These are phyloP conservation scores for Cytospora piceae DNA, from an alignment of 2,329 filamentous ascomycete genomes.

Conservation along the genomic window DNA sequence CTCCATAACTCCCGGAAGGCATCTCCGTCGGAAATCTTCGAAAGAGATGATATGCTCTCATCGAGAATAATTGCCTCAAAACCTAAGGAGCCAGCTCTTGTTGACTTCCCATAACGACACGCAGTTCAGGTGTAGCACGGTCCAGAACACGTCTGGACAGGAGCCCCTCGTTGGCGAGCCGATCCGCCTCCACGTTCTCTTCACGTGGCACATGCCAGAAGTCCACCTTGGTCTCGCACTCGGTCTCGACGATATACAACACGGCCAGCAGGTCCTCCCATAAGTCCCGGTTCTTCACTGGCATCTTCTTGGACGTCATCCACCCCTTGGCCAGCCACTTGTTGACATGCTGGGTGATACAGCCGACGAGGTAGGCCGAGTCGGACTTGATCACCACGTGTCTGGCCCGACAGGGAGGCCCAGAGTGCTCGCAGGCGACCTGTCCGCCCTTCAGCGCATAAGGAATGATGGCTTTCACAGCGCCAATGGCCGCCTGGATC, in stretches of 20 bases:
- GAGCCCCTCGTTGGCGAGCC: background rate
- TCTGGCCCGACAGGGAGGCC: constrained; percentile 8
- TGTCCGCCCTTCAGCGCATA: background rate
- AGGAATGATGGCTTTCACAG: background rate
- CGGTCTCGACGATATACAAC: background rate
- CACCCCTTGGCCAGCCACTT: constrained; percentile 30
- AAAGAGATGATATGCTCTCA: no score
- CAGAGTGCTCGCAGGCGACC: background rate
- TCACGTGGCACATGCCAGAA: background rate
- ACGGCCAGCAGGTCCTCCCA: constrained; percentile 5
- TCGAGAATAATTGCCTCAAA: no score
- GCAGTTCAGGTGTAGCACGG: background rate
- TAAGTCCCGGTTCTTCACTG: constrained; percentile 16
- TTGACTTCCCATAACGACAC: background rate
- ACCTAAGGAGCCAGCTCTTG: background rate
- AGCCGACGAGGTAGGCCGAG: constrained; percentile 31
- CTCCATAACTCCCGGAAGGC: no score
- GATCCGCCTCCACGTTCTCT: background rate
- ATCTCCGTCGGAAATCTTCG: no score
- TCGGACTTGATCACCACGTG: constrained; percentile 31
- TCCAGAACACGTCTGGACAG: background rate
- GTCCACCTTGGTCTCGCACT: background rate
- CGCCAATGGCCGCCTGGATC: background rate
- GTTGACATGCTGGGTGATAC: constrained; percentile 21
- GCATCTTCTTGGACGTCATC: constrained; percentile 22